phyloP scores from a whole-genome alignment of 768 basidiomycete genomes.

The Russula sp. region DNA sequence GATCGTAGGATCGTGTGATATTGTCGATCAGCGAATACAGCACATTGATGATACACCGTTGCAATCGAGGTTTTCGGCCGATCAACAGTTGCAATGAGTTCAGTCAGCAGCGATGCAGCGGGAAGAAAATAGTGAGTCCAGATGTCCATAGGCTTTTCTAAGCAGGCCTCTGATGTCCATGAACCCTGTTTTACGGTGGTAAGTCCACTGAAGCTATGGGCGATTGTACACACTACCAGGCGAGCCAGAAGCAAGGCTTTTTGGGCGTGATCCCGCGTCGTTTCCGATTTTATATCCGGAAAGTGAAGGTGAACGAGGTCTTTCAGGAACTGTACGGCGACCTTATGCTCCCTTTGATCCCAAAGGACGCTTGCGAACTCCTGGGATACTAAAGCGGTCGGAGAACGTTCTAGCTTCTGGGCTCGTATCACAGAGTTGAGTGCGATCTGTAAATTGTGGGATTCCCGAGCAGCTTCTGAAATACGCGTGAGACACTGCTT shows the following conservation, averaged over 20 bases:
- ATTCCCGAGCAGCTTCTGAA: constrained; percentile 61
- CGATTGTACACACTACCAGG: constrained; percentile 41
- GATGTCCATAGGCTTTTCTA: constrained; percentile 72
- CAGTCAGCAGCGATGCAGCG: constrained; percentile 37
- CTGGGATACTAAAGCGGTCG: constrained; percentile 51
- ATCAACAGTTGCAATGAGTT: constrained; percentile 10
- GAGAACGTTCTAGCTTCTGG: constrained; percentile 44
- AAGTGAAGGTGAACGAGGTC: constrained; percentile 29
- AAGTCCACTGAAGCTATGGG: not conserved
- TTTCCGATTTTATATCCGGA: constrained; percentile 11
- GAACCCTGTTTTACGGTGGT: constrained; percentile 50
- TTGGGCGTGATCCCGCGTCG: constrained; percentile 1
- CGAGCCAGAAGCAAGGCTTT: constrained; percentile 49
- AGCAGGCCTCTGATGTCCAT: constrained; percentile 83
- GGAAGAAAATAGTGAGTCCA: constrained; percentile 60
- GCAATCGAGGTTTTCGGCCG: constrained; percentile 30
- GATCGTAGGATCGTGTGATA: constrained; percentile 65
- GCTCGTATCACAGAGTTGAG: constrained; percentile 79
- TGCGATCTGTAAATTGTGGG: constrained; percentile 69
- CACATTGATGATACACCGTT: constrained; percentile 71
- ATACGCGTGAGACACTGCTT: constrained; percentile 62
- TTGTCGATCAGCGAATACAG: constrained; percentile 84
- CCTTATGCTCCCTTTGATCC: constrained; percentile 75
- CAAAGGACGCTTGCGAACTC: constrained; percentile 91
- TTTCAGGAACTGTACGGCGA: constrained; percentile 70